Evolutionary conservation across 345 rosid genomes (phyloP), one percentile per base, ranked within the genome.

Genomic region (Populus simonii): DNA sequence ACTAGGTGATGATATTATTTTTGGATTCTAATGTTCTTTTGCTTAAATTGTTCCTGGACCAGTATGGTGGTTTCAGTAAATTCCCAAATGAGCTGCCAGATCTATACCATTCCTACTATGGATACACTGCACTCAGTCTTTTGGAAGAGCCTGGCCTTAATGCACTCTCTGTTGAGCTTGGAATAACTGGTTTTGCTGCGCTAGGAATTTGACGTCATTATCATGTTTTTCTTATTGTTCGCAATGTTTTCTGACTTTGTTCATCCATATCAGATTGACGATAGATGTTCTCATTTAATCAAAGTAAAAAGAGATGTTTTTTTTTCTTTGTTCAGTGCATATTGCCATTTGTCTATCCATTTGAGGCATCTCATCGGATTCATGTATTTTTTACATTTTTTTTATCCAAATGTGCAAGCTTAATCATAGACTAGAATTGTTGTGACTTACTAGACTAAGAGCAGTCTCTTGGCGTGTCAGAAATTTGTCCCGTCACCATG

Each of bases 21-120:
- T 57, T 27, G 45, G 41, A 51, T 67, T 57, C 79, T 74, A n/a
- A 66, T 38, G 13, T 55, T 71, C 33, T 70, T 2, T 55, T 68
- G n/a, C 68, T 62, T 53, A 17, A 36, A 20, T 76, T 67, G 29
- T 79, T 83, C 41, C 68, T 78, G 51, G 65, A 43, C 53, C 86
- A 96, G 97, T 91, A 80, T 75, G 97, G 98, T 72, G 97, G 97
- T 20, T 96, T 93, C 84, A 76, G 96, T 81, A 96, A 96, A 81
- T 89, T 80, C 78, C 96, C 93, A 0, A 79, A 86, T 78, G 86
- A 79, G 61, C 82, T 88, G 31, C 98, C 95, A 0, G 98, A 92
- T 83, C 85, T 96, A 39, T 96, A 92, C 78, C 98, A 93, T 83
- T 88, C 96, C 53, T 93, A 85, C 87, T 93, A 90, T 38, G 98